Base-by-base conservation (phyloP, 108 stramenopile genomes). In the Mayamaea pseudoterrestris region DNA sequence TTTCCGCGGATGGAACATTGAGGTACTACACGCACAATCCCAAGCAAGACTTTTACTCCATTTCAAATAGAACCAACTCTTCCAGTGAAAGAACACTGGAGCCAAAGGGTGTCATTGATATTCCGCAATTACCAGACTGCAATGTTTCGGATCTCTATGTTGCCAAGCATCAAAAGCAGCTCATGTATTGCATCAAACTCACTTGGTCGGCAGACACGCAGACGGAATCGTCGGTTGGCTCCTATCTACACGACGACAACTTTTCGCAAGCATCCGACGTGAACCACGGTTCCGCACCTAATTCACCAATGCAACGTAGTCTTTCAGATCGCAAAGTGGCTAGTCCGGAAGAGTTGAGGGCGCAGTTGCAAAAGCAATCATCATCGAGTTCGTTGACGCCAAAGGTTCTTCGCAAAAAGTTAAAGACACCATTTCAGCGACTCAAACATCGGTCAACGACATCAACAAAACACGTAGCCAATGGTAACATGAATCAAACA, bases 91-190 rank as follows among this genome's bases (percentile, higher is more conserved):
- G n/a, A n/a, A n/a, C n/a, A n/a, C n/a, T n/a, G n/a, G n/a, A n/a
- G 30, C 57, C 61, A 1, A 35, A 50, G 17, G 49, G 43, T 20
- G 26, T 20, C 3, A 55, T 53, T 32, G 26, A 30, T 1, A 43
- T 68, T 1, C 50, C 48, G 14, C 27, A 54, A 53, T 27, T 64
- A 8, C 27, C 62, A 9, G 62, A 63, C 9, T 70, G 69, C 41
- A 57, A 63, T 35, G 41, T 70, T 20, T 37, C 56, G 2, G 62
- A 70, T 14, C 11, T 70, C 9, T 70, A 51, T 47, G 69, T 70
- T 5, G 58, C 49, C 37, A 47, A 28, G 17, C 27, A 46, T 37
- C 44, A 27, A 44, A 61, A 55, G 30, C 26, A 53, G 27, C 53
- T 27, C 29, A 24, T 70, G 27, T 70, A 70, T 35, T 70, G 69